Evolutionary conservation across 768 basidiomycete genomes (phyloP).

Genomic region (Naganishia kalamii): DNA sequence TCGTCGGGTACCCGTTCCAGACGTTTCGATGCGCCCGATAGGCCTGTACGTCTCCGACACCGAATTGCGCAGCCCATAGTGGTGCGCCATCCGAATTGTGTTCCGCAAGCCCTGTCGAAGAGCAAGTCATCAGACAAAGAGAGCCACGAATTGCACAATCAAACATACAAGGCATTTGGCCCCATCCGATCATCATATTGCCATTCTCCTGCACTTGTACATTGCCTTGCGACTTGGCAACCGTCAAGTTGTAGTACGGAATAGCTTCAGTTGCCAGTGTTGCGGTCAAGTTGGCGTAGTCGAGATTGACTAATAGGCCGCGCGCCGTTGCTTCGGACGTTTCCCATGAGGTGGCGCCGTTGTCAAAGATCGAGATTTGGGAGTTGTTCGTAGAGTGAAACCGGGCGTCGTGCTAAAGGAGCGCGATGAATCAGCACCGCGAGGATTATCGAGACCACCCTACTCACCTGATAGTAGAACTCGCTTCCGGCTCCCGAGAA

Average conservation of each 20-base stretch:
- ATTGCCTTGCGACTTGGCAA: constrained; percentile 29
- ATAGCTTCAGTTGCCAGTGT: constrained; percentile 20
- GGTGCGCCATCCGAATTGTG: constrained; percentile 27
- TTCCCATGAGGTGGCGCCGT: constrained; percentile 32
- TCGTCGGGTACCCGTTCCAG: constrained; percentile 26
- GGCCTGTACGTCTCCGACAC: constrained; percentile 28
- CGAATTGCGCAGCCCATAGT: constrained; percentile 31
- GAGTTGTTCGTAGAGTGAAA: constrained; percentile 19
- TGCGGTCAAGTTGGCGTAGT: constrained; percentile 28
- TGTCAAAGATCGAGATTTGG: constrained; percentile 36
- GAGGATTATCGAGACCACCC: not conserved
- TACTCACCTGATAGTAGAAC: constrained; percentile 25
- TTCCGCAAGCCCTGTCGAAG: constrained; percentile 22
- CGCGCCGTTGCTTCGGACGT: constrained; percentile 27
- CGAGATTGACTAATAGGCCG: constrained; percentile 31
- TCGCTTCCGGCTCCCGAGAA: constrained; percentile 31
- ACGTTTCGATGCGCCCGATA: constrained; percentile 30
- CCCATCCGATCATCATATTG: constrained; percentile 32
- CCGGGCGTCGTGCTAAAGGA: constrained; percentile 24
- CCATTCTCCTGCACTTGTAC: constrained; percentile 26
- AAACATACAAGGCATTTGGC: constrained; percentile 25
- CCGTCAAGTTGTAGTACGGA: constrained; percentile 16
- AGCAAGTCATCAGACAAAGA: not conserved
- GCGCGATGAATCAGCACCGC: not conserved
- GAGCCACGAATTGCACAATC: too few species aligned